Evolutionary conservation across 495 filamentous ascomycete species (phyloP).

Genomic region (Annulohypoxylon nitens): DNA sequence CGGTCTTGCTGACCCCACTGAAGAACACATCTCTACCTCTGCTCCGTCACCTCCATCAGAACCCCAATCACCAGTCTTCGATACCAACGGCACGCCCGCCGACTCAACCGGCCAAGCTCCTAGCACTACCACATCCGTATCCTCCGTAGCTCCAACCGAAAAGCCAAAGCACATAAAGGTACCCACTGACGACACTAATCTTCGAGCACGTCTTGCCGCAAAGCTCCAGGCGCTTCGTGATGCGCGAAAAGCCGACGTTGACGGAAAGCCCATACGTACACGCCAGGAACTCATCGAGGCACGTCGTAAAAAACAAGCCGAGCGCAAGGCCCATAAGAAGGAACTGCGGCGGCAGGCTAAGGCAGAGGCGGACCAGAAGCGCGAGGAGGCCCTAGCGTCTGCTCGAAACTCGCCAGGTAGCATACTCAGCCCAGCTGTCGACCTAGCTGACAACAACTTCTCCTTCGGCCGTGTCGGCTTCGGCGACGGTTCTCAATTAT

Average conservation of each 20-base stretch:
- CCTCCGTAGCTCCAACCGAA: constrained; percentile 72
- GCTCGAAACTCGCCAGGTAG: constrained; percentile 67
- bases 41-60: constrained; percentile 64
- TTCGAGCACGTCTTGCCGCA: constrained; percentile 80
- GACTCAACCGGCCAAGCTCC: constrained; percentile 58
- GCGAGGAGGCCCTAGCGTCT: constrained; percentile 76
- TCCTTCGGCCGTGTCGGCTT: constrained; percentile 90
- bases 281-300: constrained; percentile 91
- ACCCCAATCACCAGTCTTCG: constrained; percentile 74
- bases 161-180: constrained; percentile 67
- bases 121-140: constrained; percentile 79
- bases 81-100: constrained; percentile 64
- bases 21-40: constrained; percentile 62
- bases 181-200: constrained; percentile 72
- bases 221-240: constrained; percentile 86
- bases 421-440: constrained; percentile 77
- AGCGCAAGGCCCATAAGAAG: constrained; percentile 89
- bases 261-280: constrained; percentile 82
- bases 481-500: constrained; percentile 81
- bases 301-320: constrained; percentile 85
- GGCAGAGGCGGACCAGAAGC: constrained; percentile 76
- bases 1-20: constrained; percentile 50
- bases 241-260: constrained; percentile 83
- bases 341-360: constrained; percentile 78
- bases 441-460: constrained; percentile 70